A percentile compares a stretch with the other conserved stretches of the same genome.
Evolutionary conservation across 2,329 filamentous ascomycete genomes (phyloP).

Genomic region (Neobulgaria alba): DNA sequence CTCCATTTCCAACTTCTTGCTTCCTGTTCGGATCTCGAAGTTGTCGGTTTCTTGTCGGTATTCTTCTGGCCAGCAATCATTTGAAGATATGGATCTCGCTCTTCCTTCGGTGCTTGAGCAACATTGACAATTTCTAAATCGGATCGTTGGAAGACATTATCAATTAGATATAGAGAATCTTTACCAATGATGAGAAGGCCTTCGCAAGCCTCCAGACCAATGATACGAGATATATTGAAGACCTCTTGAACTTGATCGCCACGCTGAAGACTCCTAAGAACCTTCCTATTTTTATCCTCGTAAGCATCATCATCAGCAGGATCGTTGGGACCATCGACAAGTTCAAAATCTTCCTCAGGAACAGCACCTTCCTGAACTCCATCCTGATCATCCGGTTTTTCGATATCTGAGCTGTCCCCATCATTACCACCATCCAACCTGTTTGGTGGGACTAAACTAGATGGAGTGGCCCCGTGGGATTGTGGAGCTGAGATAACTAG

Average conservation of each 20-base stretch:
- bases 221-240: constrained; percentile 90
- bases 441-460: constrained; percentile 7
- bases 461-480: constrained; percentile 7
- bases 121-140: constrained; percentile 97
- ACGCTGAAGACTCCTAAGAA: constrained; percentile 85
- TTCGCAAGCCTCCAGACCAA: constrained; percentile 88
- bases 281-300: constrained; percentile 96
- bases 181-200: constrained; percentile 90
- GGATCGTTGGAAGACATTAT: constrained; percentile 89
- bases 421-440: constrained; percentile 10
- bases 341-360: constrained; percentile 83
- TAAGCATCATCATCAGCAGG: constrained; percentile 71
- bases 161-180: constrained; percentile 85
- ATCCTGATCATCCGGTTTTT: constrained; percentile 9
- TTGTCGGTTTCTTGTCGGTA: constrained; percentile 51
- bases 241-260: constrained; percentile 90
- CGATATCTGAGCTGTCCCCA: constrained; percentile 7
- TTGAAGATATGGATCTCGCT: constrained; percentile 89
- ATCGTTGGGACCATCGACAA: constrained; percentile 90
- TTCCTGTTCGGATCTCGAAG: constrained; percentile 59
- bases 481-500: constrained; percentile 4
- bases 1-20: constrained; percentile 89
- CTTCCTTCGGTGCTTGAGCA: constrained; percentile 84
- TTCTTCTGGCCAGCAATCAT: constrained; percentile 71
- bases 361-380: constrained; percentile 19